phyloP scores from a whole-genome alignment of 1,284 basidiomycete species.

The Moesziomyces globuligerus region DNA sequence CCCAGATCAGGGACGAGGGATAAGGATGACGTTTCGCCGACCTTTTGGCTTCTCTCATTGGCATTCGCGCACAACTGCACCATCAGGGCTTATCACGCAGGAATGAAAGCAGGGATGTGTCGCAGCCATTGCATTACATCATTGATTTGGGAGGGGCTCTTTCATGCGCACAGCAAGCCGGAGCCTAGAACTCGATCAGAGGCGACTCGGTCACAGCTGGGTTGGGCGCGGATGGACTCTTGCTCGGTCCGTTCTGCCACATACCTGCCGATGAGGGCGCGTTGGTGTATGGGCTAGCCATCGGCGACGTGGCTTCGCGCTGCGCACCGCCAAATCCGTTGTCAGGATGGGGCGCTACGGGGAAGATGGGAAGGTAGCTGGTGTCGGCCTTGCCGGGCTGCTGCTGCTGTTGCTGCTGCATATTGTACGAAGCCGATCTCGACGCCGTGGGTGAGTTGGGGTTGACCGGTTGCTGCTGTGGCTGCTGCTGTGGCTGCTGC shows the following conservation, averaged over 20 bases:
- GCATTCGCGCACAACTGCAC: too few species aligned
- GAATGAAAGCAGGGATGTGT: too few species aligned
- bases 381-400: constrained; percentile 20
- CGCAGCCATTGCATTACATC: background rate
- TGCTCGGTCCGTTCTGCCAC: constrained; percentile 44
- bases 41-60: too few species aligned
- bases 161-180: background rate
- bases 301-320: constrained; percentile 19
- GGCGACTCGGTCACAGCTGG: constrained; percentile 29
- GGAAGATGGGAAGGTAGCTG: constrained; percentile 43
- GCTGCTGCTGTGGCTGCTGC: background rate
- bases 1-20: too few species aligned
- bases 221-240: constrained; percentile 11
- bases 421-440: background rate
- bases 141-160: too few species aligned
- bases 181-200: constrained; percentile 46
- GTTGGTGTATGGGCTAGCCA: constrained; percentile 34
- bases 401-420: constrained; percentile 7
- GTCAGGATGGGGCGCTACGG: constrained; percentile 45
- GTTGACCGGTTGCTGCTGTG: constrained; percentile 1
- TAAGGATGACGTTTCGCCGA: too few species aligned
- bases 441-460: constrained; percentile 5
- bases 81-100: too few species aligned
- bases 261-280: constrained; percentile 48
- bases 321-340: constrained; percentile 29